Evolutionary conservation across 352 stramenopile genomes (phyloP), one percentile per base, ranked within the genome.

Genomic region (Globisporangium okanoganense): DNA sequence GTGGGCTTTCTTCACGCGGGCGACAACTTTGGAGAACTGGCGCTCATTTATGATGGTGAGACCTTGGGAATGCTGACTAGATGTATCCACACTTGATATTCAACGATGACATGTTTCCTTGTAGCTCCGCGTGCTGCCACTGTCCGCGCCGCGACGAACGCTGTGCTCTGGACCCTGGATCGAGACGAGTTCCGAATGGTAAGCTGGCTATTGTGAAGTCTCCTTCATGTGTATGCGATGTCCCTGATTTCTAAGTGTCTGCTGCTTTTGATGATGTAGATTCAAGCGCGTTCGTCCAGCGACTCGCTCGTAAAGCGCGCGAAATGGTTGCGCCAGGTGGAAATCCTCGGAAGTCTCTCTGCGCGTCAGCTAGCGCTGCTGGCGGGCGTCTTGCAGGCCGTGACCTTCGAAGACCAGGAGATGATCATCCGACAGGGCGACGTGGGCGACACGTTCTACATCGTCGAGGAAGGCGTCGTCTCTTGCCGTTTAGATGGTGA

Each of bases 1-100:
- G 78, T 92, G 4, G 82, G 82, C 1, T 77, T 73, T 50, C 70
- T 92, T 16, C 70, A 70, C 2, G 65, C 76, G 1, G 82, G 78
- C 13, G 79, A 87, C 38, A 76, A 92, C 62, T 98, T 98, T 49
- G 92, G 92, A 31, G 92, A 98, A 64, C 76, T 98, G 29, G 85
- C 84, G 2, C 75, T 98, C 27, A 96, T 98, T 62, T 92, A 92
- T 54, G 79, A 92, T 49, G 78, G 78, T 86, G 67, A 50, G 69
- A 18, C 36, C 51, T 29, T 40, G 22, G 16, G 12, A 35, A 9
- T 14, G 6, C 13, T n/a, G 10, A 22, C 24, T 20, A 20, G 16
- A 14, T n/a, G 8, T 9, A 16, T 35, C 13, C 12, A 52, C 45
- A 5, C 18, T 38, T 54, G 47, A 38, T 50, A 20, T 18, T 25